These are phyloP conservation scores for Eremothecium gossypii DNA, from an alignment of 1,139 yeast species.

Conservation along the genomic window DNA sequence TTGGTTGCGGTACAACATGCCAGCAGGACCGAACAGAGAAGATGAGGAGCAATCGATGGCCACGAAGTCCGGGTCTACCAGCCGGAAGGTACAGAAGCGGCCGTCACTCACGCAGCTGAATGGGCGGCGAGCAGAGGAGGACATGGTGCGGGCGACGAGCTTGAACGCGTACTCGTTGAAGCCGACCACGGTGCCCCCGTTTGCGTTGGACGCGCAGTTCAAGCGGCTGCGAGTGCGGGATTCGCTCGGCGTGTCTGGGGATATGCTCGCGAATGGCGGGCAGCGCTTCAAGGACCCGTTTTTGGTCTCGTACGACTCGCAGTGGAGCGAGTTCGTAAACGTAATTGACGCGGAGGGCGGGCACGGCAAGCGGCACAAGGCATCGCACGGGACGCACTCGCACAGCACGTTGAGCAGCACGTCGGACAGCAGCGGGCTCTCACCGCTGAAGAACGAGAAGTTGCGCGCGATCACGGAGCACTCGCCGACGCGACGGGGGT, in stretches of 20 bases:
- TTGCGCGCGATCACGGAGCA: constrained; percentile 1
- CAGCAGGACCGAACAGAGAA: constrained; percentile 1
- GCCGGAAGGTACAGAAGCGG: constrained; percentile 1
- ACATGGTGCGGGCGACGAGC: not conserved
- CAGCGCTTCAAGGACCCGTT: constrained; percentile 19
- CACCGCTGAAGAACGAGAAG: not conserved
- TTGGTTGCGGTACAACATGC: not conserved
- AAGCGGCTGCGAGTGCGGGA: constrained; percentile 7
- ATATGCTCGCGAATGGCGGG: constrained; percentile 6
- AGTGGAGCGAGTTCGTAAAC: constrained; percentile 22
- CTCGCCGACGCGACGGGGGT: not conserved
- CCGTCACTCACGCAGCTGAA: not conserved
- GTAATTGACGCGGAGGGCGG: constrained; percentile 25
- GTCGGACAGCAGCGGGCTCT: constrained; percentile 1
- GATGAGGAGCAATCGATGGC: constrained; percentile 2
- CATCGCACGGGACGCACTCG: not conserved
- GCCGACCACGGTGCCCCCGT: constrained; percentile 30
- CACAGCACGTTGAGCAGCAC: constrained; percentile 6
- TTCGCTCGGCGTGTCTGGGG: constrained; percentile 2
- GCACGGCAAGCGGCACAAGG: constrained; percentile 9
- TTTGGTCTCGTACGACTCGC: constrained; percentile 15
- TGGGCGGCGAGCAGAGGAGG: constrained; percentile 4
- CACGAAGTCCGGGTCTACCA: constrained; percentile 1
- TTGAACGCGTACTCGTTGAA: constrained; percentile 23
- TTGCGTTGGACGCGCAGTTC: constrained; percentile 22